Evolutionary conservation across 2,329 filamentous ascomycete genomes (phyloP), one percentile per base, ranked within the genome.

Genomic region (Xylariaceae sp.): DNA sequence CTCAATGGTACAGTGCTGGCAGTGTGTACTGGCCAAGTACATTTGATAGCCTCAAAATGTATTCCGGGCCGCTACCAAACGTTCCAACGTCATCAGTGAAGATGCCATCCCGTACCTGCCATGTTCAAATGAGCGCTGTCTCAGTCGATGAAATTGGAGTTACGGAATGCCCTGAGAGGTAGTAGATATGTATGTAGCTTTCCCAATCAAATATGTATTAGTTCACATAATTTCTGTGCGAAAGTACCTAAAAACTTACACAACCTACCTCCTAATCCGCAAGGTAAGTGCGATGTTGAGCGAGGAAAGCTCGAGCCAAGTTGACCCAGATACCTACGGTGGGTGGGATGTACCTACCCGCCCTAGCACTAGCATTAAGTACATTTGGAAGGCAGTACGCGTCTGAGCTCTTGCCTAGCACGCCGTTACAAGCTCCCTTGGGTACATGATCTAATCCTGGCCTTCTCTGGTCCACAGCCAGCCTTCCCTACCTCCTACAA

Each of bases 361-460:
- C 17, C 4, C 4, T 11, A 30, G 8, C 37, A 8, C 10, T 4
- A 2, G n/a, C 17, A 1, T 4, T 17, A 41, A 11, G 4, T 55
- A 66, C 63, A 61, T 30, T 30, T 30, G 23, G 23, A 30, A 30
- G 23, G 23, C 23, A 30, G 67, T 70, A 71, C 69, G 69, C 69
- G 69, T 71, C 58, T 60, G 66, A 68, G 69, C 67, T 71, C 69
- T 71, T 71, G 69, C 69, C 69, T 71, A 71, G 68, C 65, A 47
- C 37, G 37, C 37, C 11, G 55, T 15, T 30, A n/a, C 45, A 51
- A 35, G 49, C 4, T 15, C 13, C 18, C n/a, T 17, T 44, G 18
- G 13, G 37, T 53, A 34, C 50, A 61, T 58, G 59, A 54, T 10
- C 47, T 30, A 49, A 49, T 49, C 15, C 39, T 54, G 61, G 52